A percentile compares a stretch with the other conserved stretches of the same genome.
Conservation (phyloP, 1,139 yeast species). For the Geotrichum bryndzae region DNA sequence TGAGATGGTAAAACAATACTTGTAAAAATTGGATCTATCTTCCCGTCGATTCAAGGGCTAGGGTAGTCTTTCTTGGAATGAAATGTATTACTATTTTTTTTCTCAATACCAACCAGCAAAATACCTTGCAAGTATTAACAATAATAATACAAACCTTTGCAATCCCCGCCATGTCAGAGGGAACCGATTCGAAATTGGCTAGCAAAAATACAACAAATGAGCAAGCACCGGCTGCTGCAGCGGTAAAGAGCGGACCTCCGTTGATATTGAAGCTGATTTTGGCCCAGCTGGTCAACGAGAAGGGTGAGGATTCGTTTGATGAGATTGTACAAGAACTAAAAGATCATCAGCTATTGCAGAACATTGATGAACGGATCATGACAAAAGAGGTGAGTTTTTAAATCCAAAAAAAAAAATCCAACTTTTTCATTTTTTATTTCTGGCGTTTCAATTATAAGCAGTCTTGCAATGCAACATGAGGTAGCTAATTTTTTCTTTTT, state of each 20-base stretch:
- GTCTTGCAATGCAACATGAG: too few species aligned
- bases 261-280: conserved; percentile 32
- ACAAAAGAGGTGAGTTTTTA: conserved; percentile 12
- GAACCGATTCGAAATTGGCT: not conserved
- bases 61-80: not conserved
- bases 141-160: not conserved
- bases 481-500: not conserved
- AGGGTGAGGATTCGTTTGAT: conserved; percentile 30
- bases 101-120: not conserved
- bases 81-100: not conserved
- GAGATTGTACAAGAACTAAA: conserved; percentile 29
- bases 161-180: not conserved
- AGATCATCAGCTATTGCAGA: conserved; percentile 32
- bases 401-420: conserved; percentile 2
- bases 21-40: too few species aligned
- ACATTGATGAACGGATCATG: conserved; percentile 18
- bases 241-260: conserved; percentile 3
- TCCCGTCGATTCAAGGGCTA: not conserved
- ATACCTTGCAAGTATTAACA: not conserved
- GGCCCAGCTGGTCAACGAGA: conserved; percentile 35
- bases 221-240: not conserved
- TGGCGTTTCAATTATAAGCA: too few species aligned
- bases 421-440: not conserved
- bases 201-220: not conserved
- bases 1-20: too few species aligned